phyloP scores from a whole-genome alignment of 2,329 filamentous ascomycete species.

The Ascochyta fabae region DNA sequence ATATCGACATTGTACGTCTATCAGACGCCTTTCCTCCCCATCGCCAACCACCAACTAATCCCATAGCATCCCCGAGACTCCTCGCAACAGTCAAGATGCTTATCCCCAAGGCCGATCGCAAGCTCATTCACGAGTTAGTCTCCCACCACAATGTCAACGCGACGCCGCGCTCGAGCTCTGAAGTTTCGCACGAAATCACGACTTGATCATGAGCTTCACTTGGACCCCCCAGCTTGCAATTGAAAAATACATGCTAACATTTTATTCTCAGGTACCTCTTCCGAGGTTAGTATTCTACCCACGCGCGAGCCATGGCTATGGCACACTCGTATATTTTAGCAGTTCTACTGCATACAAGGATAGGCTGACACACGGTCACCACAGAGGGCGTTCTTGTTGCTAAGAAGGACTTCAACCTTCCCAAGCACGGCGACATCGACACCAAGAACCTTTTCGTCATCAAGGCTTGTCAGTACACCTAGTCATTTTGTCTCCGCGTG shows the following conservation, averaged over 20 bases:
- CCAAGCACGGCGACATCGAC: slow-evolving; percentile 97
- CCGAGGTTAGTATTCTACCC: slow-evolving; percentile 49
- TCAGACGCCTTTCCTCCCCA: slow-evolving; percentile 8
- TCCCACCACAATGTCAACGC: slow-evolving; percentile 26
- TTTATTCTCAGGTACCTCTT: slow-evolving; percentile 47
- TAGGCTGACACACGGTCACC: slow-evolving; percentile 53
- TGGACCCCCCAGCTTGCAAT: background rate
- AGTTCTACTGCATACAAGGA: slow-evolving; percentile 47
- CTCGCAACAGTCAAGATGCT: slow-evolving; percentile 65
- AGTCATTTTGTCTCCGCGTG: background rate
- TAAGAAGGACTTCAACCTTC: slow-evolving; percentile 98
- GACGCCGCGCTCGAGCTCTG: slow-evolving; percentile 33
- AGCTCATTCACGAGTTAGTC: slow-evolving; percentile 99
- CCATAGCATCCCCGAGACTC: slow-evolving; percentile 34
- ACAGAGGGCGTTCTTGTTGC: slow-evolving; percentile 86
- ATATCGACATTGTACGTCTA: slow-evolving; percentile 27
- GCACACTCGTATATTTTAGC: slow-evolving; percentile 43
- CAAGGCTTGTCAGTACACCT: slow-evolving; percentile 73
- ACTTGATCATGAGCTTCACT: slow-evolving; percentile 37
- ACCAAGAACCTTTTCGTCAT: slow-evolving; percentile 99
- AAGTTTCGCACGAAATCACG: slow-evolving; percentile 39
- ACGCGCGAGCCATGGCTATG: slow-evolving; percentile 48
- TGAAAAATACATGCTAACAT: slow-evolving; percentile 33
- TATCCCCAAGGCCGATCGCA: slow-evolving; percentile 99
- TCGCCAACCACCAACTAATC: slow-evolving; percentile 20